Conservation (phyloP, 306 rosid genomes). For the Comarum palustre region DNA sequence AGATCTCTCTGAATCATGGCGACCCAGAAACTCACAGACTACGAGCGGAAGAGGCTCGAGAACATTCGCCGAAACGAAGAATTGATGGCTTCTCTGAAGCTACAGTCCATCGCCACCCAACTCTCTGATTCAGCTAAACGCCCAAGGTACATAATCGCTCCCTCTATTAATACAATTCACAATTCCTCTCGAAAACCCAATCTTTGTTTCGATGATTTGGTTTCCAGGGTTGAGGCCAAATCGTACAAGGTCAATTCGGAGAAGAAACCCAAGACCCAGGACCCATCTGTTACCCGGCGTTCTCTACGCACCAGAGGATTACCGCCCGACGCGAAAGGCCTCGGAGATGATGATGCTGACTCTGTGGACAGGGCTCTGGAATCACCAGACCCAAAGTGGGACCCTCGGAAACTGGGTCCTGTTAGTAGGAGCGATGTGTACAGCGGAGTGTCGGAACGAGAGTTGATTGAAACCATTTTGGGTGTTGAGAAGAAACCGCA, state of each 20-base stretch:
- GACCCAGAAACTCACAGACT: conserved; percentile 51
- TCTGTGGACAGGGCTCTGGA: conserved; percentile 1
- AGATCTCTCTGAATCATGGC: conserved; percentile 37
- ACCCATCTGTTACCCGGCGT: conserved; percentile 58
- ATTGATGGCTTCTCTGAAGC: conserved; percentile 74
- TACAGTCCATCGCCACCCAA: conserved; percentile 57
- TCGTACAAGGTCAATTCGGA: conserved; percentile 38
- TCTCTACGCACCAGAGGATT: conserved; percentile 70
- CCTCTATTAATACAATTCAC: not conserved
- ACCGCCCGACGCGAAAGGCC: conserved; percentile 49
- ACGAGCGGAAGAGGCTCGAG: conserved; percentile 78
- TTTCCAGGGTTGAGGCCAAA: conserved; percentile 47
- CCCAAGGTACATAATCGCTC: conserved; percentile 42
- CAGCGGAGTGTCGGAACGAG: conserved; percentile 35
- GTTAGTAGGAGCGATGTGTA: conserved; percentile 45
- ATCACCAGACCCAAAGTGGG: conserved; percentile 20
- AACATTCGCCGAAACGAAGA: conserved; percentile 89
- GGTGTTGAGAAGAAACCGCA: conserved; percentile 28
- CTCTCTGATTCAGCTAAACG: conserved; percentile 59
- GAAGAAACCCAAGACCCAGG: conserved; percentile 49
- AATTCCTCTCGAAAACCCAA: not conserved
- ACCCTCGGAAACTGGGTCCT: conserved; percentile 37
- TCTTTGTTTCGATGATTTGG: not conserved
- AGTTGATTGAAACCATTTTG: conserved; percentile 42
- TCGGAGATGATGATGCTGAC: conserved; percentile 22